Base-by-base conservation (phyloP, 75 land plant species). In the Selaginella tamariscina region DNA sequence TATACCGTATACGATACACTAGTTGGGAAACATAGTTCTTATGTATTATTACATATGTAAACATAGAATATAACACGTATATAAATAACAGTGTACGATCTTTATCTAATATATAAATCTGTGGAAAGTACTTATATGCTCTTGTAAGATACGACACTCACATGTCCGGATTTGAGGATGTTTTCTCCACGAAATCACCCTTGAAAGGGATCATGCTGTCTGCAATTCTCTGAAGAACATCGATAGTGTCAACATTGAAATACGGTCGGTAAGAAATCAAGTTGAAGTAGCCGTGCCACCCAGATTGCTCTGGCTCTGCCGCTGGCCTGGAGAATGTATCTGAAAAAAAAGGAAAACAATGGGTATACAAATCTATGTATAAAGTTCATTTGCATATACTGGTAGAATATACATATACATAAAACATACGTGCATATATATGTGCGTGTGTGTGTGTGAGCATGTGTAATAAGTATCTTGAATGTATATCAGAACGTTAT, bases 231-330 rank as follows among this genome's bases (percentile, higher is more conserved):
- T 86, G 96, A 68, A 95, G 49, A 1, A 95, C 99, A 73, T 95
- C 99, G 55, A 82, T 67, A 20, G 99, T 95, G 65, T 95, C 99
- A 57, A 95, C 92, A 76, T 95, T 86, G 76, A 95, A 95, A 74
- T 95, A 95, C 29, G 96, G 89, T 70, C 80, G 82, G 76, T 91
- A 95, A 1, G 87, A 70, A n/a, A 80, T 71, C 31, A 91, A 71
- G 24, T 81, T 73, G 67, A 95, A 88, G 33, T 72, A 67, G 29
- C 86, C 65, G 60, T 84, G 72, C 96, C 91, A 90, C 32, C 99
- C 99, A 15, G 15, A 39, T 39, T 39, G 49, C 71, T 71, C 2
- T 15, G 76, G 31, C 29, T 69, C 54, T 57, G 73, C 65, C 23
- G 76, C 64, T 9, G 97, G 92, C 69, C 79, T 87, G 28, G 99